Base-by-base conservation (phyloP, 768 basidiomycete species). In the Epithele typhae region DNA sequence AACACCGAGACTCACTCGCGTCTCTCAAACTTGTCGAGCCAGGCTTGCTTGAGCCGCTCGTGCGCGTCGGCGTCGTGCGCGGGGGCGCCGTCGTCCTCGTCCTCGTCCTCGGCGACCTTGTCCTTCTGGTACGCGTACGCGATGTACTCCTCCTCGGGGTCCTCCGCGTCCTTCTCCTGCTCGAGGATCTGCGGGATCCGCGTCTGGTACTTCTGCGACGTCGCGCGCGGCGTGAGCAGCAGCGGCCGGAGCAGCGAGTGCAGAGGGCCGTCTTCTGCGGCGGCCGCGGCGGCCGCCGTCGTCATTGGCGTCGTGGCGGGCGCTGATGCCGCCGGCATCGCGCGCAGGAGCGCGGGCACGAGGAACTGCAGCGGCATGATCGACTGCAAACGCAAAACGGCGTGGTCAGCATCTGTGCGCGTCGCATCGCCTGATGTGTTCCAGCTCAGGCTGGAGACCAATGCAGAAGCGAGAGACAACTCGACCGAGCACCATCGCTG, bases 111-210 rank as follows among this genome's bases (percentile, higher is more conserved):
- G 33, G 67, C 62, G 23, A 61, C 65, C 57, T 76, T 81, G 61
- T 87, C 87, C 58, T 84, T 74, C 47, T 72, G 72, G 33, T 85
- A 65, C 0, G 78, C 74, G 48, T 77, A 88, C 85, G 85, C 89
- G 80, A 88, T 84, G 73, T 86, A 81, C 0, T 70, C 73, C 48
- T 87, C 87, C 51, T 88, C 86, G 25, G 74, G 66, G 51, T 80
- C 80, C 2, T 77, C 84, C 2, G 72, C 77, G 1, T 79, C 83
- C 9, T 78, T 81, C 0, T 75, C 78, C 37, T 81, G 73, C 0
- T 64, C 62, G 15, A 90, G 71, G 7, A 87, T 75, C 46, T 74
- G 70, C 0, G 79, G 72, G 1, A 90, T 71, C n/a, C 82, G 80
- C 0, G 65, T 63, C 53, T 80, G 78, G 52, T 86, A 89, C 61